Conservation (phyloP, 768 basidiomycete species). For the Omphalotus guepiniiformis region DNA sequence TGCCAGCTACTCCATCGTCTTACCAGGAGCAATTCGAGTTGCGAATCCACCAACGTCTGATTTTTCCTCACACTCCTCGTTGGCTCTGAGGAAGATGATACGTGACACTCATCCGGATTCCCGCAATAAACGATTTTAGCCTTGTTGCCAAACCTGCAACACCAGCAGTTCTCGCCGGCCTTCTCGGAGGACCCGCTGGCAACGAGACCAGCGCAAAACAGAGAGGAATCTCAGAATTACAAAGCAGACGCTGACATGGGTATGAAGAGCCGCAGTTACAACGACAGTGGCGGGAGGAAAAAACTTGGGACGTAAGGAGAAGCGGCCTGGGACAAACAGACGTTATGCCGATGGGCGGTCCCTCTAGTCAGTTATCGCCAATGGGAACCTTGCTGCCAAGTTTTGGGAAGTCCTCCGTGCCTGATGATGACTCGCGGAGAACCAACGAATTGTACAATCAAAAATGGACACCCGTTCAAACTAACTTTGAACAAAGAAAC, state of each 20-base stretch:
- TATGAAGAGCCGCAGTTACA: conserved; percentile 50
- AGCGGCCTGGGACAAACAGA: conserved; percentile 20
- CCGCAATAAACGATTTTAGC: conserved; percentile 18
- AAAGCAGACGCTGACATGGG: conserved; percentile 45
- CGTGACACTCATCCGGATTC: too few relatives aligned
- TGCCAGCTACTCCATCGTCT: conserved; percentile 35
- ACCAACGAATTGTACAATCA: conserved; percentile 30
- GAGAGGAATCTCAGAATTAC: conserved; percentile 34
- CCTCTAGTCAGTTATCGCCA: conserved; percentile 50
- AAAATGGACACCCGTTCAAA: conserved; percentile 33
- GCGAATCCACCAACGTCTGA: conserved; percentile 34
- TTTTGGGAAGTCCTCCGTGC: conserved; percentile 54
- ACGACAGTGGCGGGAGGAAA: conserved; percentile 39
- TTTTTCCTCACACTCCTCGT: conserved; percentile 35
- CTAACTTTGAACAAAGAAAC: conserved; percentile 9
- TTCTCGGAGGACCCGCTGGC: conserved; percentile 28
- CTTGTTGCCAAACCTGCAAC: too few relatives aligned
- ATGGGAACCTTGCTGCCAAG: conserved; percentile 72
- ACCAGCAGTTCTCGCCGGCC: conserved; percentile 34
- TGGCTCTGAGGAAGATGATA: conserved; percentile 36
- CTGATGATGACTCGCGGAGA: conserved; percentile 35
- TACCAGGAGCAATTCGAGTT: conserved; percentile 45
- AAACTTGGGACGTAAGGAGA: conserved; percentile 20
- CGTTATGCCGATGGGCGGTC: conserved; percentile 16
- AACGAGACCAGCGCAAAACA: conserved; percentile 32